These are phyloP conservation scores for Aureobasidium subglaciale DNA, from an alignment of 2,329 filamentous ascomycete genomes.

Conservation along the genomic window DNA sequence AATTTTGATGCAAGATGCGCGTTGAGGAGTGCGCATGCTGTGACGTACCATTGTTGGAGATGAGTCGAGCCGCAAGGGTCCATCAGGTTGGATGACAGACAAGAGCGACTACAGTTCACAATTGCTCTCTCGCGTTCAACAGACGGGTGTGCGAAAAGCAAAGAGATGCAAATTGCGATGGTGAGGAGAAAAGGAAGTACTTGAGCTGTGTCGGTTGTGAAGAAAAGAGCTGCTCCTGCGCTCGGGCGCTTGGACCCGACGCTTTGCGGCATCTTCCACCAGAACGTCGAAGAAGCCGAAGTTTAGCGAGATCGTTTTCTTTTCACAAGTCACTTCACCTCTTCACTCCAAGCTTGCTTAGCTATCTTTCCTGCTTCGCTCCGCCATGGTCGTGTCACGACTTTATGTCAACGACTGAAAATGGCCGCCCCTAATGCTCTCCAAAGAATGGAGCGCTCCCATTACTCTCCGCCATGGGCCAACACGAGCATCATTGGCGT, in stretches of 20 bases:
- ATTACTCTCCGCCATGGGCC: conserved; percentile 92
- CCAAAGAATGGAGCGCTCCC: conserved; percentile 38
- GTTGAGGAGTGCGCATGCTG: not conserved
- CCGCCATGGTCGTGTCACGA: conserved; percentile 9
- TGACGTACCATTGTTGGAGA: conserved; percentile 15
- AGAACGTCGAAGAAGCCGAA: not conserved
- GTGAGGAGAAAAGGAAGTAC: not conserved
- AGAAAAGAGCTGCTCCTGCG: not conserved
- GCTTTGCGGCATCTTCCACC: not conserved
- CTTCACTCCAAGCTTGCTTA: conserved; percentile 1
- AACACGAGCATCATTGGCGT: conserved; percentile 95
- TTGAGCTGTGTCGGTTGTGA: not conserved
- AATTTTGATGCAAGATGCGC: not conserved
- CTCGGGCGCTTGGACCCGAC: not conserved
- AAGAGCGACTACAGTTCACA: not conserved
- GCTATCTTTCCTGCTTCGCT: conserved; percentile 9
- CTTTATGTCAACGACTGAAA: conserved; percentile 12
- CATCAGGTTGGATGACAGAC: conserved; percentile 16
- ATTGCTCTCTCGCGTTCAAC: not conserved
- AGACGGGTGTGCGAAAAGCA: not conserved
- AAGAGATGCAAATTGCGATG: conserved; percentile 4
- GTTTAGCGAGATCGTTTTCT: not conserved
- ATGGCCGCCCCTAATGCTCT: conserved; percentile 9
- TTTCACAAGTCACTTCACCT: not conserved
- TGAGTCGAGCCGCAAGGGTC: conserved; percentile 11